Conservation (phyloP, 2,329 filamentous ascomycete genomes). For the Colletotrichum agaves region DNA sequence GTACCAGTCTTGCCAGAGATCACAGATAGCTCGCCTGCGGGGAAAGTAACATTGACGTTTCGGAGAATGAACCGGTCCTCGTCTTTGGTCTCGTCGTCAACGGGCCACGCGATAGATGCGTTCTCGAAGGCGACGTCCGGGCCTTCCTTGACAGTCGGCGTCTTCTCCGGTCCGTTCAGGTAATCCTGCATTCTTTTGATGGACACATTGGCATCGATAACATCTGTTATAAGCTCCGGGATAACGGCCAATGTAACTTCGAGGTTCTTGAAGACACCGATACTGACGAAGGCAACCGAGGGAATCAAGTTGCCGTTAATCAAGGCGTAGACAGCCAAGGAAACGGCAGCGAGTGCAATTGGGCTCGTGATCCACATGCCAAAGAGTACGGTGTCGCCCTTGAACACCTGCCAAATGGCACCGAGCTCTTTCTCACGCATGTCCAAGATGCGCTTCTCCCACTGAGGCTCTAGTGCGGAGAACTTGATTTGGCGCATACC, state of each 20-base stretch:
- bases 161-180: slow-evolving; percentile 73
- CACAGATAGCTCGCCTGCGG: slow-evolving; percentile 74
- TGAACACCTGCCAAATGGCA: slow-evolving; percentile 74
- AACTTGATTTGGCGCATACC: slow-evolving; percentile 90
- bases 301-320: slow-evolving; percentile 72
- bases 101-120: slow-evolving; percentile 79
- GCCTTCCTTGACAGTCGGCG: slow-evolving; percentile 62
- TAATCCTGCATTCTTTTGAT: slow-evolving; percentile 78
- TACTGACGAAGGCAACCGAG: slow-evolving; percentile 82
- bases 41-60: slow-evolving; percentile 74
- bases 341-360: slow-evolving; percentile 77
- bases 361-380: slow-evolving; percentile 80
- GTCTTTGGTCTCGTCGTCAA: slow-evolving; percentile 67
- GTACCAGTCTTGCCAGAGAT: slow-evolving; percentile 82
- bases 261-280: slow-evolving; percentile 78
- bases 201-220: slow-evolving; percentile 79
- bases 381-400: slow-evolving; percentile 70
- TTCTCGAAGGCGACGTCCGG: slow-evolving; percentile 72
- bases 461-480: slow-evolving; percentile 78
- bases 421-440: slow-evolving; percentile 73
- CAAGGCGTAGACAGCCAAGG: slow-evolving; percentile 74
- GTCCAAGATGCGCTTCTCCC: slow-evolving; percentile 74
- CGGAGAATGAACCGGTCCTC: slow-evolving; percentile 72
- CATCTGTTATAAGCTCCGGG: slow-evolving; percentile 77
- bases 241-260: slow-evolving; percentile 77